Evolutionary conservation across 2,329 filamentous ascomycete species (phyloP).

Genomic region (Penicillium polonicum): DNA sequence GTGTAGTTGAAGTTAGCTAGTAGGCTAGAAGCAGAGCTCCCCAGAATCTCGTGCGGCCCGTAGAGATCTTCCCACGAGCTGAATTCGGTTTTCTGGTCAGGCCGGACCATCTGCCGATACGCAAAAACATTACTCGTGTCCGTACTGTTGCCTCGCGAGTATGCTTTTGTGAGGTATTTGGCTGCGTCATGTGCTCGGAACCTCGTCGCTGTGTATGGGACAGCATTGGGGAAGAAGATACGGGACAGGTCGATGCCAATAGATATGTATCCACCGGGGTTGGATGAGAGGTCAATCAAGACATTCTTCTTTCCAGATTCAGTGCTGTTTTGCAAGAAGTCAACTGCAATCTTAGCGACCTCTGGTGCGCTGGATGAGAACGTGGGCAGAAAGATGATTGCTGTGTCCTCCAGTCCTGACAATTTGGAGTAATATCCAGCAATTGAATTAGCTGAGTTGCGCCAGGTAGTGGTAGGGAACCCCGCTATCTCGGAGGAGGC

Average conservation of each 20-base stretch:
- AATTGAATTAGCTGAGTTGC: constrained; percentile 30
- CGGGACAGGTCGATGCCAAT: constrained; percentile 53
- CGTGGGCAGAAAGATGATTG: constrained; percentile 42
- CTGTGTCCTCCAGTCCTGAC: constrained; percentile 44
- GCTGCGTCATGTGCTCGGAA: constrained; percentile 47
- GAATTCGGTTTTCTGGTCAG: constrained; percentile 38
- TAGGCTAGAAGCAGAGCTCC: constrained; percentile 24
- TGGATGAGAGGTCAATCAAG: constrained; percentile 63
- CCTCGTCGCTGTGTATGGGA: constrained; percentile 48
- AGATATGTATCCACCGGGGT: constrained; percentile 56
- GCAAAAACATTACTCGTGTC: constrained; percentile 25
- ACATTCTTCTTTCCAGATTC: constrained; percentile 57
- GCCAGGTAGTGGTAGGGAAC: constrained; percentile 22
- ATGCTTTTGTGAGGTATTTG: constrained; percentile 37
- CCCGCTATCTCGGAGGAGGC: constrained; percentile 21
- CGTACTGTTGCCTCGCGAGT: constrained; percentile 12
- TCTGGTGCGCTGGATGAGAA: constrained; percentile 23
- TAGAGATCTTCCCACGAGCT: constrained; percentile 46
- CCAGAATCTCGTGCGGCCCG: constrained; percentile 33
- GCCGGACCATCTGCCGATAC: constrained; percentile 23
- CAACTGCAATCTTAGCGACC: constrained; percentile 19
- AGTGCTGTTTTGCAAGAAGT: constrained; percentile 30
- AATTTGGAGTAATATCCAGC: constrained; percentile 49
- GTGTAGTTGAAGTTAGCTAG: constrained; percentile 30
- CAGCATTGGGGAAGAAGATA: constrained; percentile 52